A percentile compares a stretch with the other conserved stretches of the same genome.
Evolutionary conservation across 116 monocot species (phyloP).

Genomic region (Trichopus zeylanicus): DNA sequence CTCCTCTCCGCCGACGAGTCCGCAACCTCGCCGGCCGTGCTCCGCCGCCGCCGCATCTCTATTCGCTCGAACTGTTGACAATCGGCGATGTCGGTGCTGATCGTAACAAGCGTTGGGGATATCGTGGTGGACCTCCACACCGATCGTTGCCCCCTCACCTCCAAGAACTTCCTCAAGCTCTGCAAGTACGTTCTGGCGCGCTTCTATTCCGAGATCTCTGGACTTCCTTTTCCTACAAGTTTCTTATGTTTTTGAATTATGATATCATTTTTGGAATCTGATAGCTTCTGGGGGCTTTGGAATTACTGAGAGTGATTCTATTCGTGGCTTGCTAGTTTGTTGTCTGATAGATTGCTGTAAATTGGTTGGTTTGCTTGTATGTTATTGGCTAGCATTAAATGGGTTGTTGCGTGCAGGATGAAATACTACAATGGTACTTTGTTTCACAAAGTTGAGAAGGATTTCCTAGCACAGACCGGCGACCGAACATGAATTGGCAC

Average conservation of each 20-base stretch:
- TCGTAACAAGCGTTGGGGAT: conserved; percentile 96
- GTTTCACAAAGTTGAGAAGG: conserved; percentile 94
- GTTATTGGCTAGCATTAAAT: background rate
- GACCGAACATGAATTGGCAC: conserved; percentile 79
- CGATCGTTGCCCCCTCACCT: conserved; percentile 75
- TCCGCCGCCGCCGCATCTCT: too few species aligned
- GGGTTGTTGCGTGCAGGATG: conserved; percentile 40
- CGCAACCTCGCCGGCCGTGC: too few species aligned
- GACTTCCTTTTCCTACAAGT: background rate
- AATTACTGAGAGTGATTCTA: background rate
- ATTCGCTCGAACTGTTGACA: background rate
- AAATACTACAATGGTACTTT: conserved; percentile 95
- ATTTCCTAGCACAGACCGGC: conserved; percentile 88
- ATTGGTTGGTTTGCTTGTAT: background rate
- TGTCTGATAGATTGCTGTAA: background rate
- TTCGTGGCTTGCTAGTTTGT: background rate
- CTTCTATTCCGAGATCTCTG: too few species aligned
- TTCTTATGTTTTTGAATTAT: background rate
- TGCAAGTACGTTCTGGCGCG: conserved; percentile 97
- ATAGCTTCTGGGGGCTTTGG: background rate
- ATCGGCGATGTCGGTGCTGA: conserved; percentile 70
- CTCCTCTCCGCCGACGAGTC: too few species aligned
- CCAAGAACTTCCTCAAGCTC: conserved; percentile 99
- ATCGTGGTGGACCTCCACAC: conserved; percentile 82
- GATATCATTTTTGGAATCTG: background rate